phyloP scores from a whole-genome alignment of 108 stramenopile species.

The Schizochytrium sp. region DNA sequence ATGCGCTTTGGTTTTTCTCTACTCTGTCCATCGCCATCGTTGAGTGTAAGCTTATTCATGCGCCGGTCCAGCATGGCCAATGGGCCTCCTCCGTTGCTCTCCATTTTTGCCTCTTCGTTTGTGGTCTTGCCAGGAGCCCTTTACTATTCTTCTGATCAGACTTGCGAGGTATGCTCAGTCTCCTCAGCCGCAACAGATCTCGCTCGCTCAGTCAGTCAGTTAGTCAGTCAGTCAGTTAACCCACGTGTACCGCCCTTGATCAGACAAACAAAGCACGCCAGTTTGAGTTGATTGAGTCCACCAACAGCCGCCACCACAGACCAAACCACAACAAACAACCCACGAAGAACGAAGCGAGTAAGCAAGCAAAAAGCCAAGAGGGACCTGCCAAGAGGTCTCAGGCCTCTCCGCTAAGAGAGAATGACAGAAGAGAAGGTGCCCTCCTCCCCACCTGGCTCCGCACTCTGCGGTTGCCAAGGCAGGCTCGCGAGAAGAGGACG shows the following conservation, averaged over 20 bases:
- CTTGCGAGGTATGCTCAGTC: background rate
- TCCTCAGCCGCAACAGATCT: too few species aligned
- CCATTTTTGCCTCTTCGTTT: background rate
- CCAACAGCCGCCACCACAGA: too few species aligned
- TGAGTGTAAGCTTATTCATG: background rate
- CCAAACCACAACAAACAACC: too few species aligned
- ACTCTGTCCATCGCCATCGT: slow-evolving; percentile 52
- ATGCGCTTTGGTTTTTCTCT: slow-evolving; percentile 86
- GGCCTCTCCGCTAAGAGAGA: background rate
- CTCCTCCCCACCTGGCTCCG: too few species aligned
- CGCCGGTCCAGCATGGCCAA: background rate
- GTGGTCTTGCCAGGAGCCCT: background rate
- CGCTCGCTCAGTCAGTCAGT: background rate
- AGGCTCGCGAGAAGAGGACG: too few species aligned
- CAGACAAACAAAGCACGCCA: too few species aligned
- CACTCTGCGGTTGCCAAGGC: too few species aligned
- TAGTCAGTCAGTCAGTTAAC: background rate
- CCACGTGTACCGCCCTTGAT: too few species aligned
- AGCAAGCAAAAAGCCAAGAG: background rate
- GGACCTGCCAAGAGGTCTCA: background rate
- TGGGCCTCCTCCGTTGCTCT: background rate
- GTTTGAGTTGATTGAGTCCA: too few species aligned
- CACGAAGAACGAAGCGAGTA: background rate
- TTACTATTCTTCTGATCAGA: background rate
- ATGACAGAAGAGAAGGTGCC: background rate